Conservation (phyloP, 2,329 filamentous ascomycete genomes). For the Nigrograna mackinnonii region DNA sequence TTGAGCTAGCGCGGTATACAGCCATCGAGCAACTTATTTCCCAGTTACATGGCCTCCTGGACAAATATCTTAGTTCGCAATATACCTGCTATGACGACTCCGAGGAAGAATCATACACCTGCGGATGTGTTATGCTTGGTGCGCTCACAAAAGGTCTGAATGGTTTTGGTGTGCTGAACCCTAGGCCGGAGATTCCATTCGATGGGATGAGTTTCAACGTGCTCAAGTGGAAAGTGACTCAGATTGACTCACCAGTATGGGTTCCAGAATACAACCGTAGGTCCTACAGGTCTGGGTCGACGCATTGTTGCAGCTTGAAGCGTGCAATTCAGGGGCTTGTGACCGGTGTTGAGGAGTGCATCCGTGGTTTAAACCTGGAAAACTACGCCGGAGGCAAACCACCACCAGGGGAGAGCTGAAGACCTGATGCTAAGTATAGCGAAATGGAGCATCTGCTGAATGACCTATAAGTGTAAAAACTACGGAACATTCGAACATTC, state of each 20-base stretch:
- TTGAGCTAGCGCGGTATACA: constrained; percentile 8
- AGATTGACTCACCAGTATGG: constrained; percentile 1
- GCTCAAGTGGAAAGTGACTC: neutral
- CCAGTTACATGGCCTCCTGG: constrained; percentile 5
- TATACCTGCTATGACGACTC: constrained; percentile 1
- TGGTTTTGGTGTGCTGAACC: constrained; percentile 3
- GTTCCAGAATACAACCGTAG: neutral
- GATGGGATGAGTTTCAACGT: constrained; percentile 9
- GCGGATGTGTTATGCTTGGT: constrained; percentile 18
- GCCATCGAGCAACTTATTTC: constrained; percentile 7
- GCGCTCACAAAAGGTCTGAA: constrained; percentile 19
- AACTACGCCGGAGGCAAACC: too few relatives aligned
- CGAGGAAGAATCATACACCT: constrained; percentile 7
- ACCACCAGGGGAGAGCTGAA: too few relatives aligned
- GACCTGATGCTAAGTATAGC: too few relatives aligned
- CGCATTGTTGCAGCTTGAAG: too few relatives aligned
- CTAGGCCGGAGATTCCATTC: constrained; percentile 12
- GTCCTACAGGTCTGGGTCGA: too few relatives aligned
- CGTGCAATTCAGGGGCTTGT: too few relatives aligned
- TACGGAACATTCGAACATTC: too few relatives aligned
- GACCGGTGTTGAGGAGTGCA: too few relatives aligned
- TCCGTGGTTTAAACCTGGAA: too few relatives aligned
- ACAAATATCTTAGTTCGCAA: neutral
- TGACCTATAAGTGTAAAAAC: too few relatives aligned
- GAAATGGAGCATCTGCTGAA: too few relatives aligned